These are phyloP conservation scores for Ustanciosporium gigantosporum DNA, from an alignment of 1,284 basidiomycete genomes.

Conservation along the genomic window DNA sequence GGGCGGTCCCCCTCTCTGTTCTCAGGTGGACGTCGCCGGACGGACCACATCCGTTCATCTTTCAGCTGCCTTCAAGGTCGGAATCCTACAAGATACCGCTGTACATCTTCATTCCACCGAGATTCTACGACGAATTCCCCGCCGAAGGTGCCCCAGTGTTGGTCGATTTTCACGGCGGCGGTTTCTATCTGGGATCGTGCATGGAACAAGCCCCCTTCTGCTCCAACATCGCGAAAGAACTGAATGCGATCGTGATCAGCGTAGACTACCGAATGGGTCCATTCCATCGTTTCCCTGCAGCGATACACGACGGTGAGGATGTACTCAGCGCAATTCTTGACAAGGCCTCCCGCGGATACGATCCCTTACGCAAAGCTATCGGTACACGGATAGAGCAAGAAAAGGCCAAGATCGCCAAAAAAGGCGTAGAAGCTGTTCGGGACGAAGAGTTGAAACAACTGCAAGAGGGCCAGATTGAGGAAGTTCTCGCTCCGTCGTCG, in stretches of 20 bases:
- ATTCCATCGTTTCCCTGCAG: slow-evolving; percentile 51
- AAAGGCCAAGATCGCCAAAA: slow-evolving; percentile 12
- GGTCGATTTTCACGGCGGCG: slow-evolving; percentile 51
- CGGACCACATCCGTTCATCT: slow-evolving; percentile 39
- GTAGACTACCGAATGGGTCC: slow-evolving; percentile 56
- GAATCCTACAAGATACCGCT: slow-evolving; percentile 32
- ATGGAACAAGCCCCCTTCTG: slow-evolving; percentile 48
- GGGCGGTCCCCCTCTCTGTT: slow-evolving; percentile 25
- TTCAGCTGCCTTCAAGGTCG: slow-evolving; percentile 32
- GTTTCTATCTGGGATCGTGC: slow-evolving; percentile 46
- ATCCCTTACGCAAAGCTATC: slow-evolving; percentile 20
- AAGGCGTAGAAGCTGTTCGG: slow-evolving; percentile 7
- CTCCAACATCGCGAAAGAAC: slow-evolving; percentile 24
- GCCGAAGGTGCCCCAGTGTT: slow-evolving; percentile 22
- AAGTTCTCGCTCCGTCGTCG: slow-evolving; percentile 3
- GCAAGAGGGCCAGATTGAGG: slow-evolving; percentile 20
- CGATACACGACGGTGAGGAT: slow-evolving; percentile 45
- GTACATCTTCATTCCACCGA: slow-evolving; percentile 37
- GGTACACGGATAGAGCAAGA: slow-evolving; percentile 12
- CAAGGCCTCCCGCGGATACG: slow-evolving; percentile 15
- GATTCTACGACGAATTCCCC: slow-evolving; percentile 9
- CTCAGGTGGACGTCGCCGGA: slow-evolving; percentile 39
- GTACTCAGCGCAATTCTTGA: slow-evolving; percentile 38
- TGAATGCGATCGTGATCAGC: slow-evolving; percentile 35
- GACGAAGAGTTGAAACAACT: slow-evolving; percentile 17